These are phyloP conservation scores for Tolypocladium capitatum DNA, from an alignment of 2,329 filamentous ascomycete genomes.

Conservation along the genomic window DNA sequence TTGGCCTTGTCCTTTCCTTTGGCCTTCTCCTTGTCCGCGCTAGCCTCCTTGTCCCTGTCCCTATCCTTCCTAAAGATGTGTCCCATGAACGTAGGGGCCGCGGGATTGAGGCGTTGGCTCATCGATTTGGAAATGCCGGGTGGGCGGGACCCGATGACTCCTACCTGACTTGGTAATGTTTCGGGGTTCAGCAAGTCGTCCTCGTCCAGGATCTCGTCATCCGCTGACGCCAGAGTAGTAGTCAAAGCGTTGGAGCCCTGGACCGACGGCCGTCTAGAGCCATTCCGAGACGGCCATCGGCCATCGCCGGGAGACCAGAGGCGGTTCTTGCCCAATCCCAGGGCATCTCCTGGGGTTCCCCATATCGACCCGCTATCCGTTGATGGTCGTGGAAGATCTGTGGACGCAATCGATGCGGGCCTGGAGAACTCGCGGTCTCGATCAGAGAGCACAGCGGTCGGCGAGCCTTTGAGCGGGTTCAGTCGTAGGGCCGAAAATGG, in stretches of 20 bases:
- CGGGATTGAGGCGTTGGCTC: conserved; percentile 64
- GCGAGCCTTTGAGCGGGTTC: conserved; percentile 38
- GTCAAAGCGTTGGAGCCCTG: conserved; percentile 56
- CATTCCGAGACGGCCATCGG: conserved; percentile 46
- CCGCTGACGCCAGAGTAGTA: conserved; percentile 48
- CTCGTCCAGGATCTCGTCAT: conserved; percentile 51
- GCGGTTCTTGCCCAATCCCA: conserved; percentile 37
- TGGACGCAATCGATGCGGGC: conserved; percentile 55
- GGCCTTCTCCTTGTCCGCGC: conserved; percentile 18
- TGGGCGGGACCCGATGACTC: conserved; percentile 70
- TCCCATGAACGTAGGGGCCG: conserved; percentile 76
- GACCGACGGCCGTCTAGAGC: conserved; percentile 68
- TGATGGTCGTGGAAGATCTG: conserved; percentile 62
- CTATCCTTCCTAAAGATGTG: conserved; percentile 43
- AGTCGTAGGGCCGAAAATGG: conserved; percentile 28
- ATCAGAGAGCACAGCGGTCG: conserved; percentile 35
- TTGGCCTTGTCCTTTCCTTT: conserved; percentile 23
- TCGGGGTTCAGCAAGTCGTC: conserved; percentile 38
- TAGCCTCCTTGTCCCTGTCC: conserved; percentile 14
- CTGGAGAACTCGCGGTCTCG: conserved; percentile 47
- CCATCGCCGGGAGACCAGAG: conserved; percentile 52
- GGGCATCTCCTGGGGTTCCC: conserved; percentile 38
- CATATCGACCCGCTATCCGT: conserved; percentile 68
- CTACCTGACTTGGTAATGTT: conserved; percentile 43
- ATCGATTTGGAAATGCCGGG: conserved; percentile 26